phyloP scores from a whole-genome alignment of 192 early-diverging fungal genomes.

The Umbelopsis sp. region DNA sequence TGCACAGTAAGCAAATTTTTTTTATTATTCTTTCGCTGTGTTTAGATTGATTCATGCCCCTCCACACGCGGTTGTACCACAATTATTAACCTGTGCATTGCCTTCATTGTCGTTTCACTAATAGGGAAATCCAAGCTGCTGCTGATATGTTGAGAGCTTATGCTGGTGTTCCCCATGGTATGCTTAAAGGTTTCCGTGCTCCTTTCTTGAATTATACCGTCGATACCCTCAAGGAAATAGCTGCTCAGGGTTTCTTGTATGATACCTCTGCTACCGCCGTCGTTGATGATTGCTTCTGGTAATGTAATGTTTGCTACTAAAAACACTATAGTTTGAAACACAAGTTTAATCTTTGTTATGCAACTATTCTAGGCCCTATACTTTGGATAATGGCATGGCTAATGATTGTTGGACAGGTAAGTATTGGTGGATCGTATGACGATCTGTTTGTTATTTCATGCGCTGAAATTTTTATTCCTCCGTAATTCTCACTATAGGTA shows the following conservation, averaged over 20 bases:
- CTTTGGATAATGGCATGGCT: slow-evolving; percentile 62
- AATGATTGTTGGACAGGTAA: slow-evolving; percentile 57
- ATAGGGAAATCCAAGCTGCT: slow-evolving; percentile 48
- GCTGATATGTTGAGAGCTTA: slow-evolving; percentile 49
- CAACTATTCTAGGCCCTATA: slow-evolving; percentile 52
- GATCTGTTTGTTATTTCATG: not conserved
- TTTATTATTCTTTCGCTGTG: too few relatives aligned
- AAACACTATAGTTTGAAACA: not conserved
- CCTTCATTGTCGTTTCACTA: slow-evolving; percentile 11
- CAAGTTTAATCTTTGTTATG: not conserved
- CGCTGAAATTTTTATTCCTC: not conserved
- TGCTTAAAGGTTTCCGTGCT: slow-evolving; percentile 65
- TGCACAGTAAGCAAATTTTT: slow-evolving; percentile 32
- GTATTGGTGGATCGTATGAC: too few relatives aligned
- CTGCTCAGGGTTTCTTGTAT: slow-evolving; percentile 50
- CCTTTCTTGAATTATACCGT: slow-evolving; percentile 62
- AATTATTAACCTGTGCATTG: not conserved
- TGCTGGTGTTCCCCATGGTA: slow-evolving; percentile 58
- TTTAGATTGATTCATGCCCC: not conserved
- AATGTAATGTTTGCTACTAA: not conserved
- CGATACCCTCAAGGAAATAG: slow-evolving; percentile 46
- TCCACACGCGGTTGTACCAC: not conserved
- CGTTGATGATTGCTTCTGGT: slow-evolving; percentile 55
- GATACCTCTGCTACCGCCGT: slow-evolving; percentile 56
- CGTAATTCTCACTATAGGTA: not conserved